A percentile compares a stretch with the other conserved stretches of the same genome.
Evolutionary conservation across 257 asterid species (phyloP).

Genomic region (Solanum clarkiae): DNA sequence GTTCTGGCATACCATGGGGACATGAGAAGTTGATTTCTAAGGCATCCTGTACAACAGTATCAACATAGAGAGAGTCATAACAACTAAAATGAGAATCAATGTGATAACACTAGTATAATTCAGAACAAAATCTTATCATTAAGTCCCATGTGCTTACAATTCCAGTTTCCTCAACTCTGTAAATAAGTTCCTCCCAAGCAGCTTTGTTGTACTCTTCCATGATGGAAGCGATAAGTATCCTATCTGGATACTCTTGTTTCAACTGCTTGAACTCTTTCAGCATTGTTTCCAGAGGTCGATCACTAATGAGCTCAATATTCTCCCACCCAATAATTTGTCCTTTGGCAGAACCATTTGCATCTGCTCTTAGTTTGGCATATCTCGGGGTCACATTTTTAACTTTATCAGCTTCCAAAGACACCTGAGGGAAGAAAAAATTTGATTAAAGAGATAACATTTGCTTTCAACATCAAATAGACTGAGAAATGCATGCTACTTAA

Average conservation of each 20-base stretch:
- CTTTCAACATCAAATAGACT: background rate
- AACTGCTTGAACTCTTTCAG: conserved; percentile 67
- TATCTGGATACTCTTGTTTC: conserved; percentile 81
- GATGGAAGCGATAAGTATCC: conserved; percentile 93
- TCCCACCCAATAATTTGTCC: conserved; percentile 94
- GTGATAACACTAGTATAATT: background rate
- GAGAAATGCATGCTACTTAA: background rate
- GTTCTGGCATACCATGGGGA: conserved; percentile 99
- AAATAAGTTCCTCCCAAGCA: conserved; percentile 93
- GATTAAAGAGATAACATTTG: background rate
- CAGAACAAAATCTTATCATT: background rate
- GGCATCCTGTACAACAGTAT: conserved; percentile 49
- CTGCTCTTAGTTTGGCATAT: conserved; percentile 74
- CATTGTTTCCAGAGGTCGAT: conserved; percentile 89
- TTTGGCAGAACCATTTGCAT: conserved; percentile 65
- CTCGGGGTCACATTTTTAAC: conserved; percentile 95
- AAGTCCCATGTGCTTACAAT: conserved; percentile 38
- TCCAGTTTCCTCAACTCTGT: conserved; percentile 82
- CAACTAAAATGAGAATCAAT: background rate
- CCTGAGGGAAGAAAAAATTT: conserved; percentile 24
- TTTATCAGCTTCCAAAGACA: conserved; percentile 81
- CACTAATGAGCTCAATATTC: conserved; percentile 90
- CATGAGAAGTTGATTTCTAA: conserved; percentile 84
- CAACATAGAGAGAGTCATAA: conserved; percentile 1
- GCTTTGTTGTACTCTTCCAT: conserved; percentile 91